Base-by-base conservation (phyloP, 2,329 filamentous ascomycete genomes). In the Phaeomoniella chlamydospora region DNA sequence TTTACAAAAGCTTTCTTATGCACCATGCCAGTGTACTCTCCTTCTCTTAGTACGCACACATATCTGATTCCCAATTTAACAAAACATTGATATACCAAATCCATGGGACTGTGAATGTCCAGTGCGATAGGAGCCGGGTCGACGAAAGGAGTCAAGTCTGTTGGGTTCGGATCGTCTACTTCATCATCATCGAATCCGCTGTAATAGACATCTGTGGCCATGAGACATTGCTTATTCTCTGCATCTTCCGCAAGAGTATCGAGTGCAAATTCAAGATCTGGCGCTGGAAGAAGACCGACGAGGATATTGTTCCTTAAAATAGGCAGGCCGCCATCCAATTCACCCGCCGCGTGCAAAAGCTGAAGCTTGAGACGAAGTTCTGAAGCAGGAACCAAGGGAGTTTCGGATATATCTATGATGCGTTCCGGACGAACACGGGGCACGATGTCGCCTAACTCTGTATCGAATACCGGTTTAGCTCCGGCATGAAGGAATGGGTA, bases 401-500 rank as follows among this genome's bases (percentile, higher is more conserved):
- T 92, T 39, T 69, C 70, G 1, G 82, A 83, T 37, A 96, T 87
- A 52, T 98, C 88, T 44, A 98, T 94, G 37, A 87, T 65, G 36
- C 86, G 73, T 51, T 86, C 77, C 35, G 71, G 72, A 11, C 83
- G 77, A 3, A 82, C 64, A 4, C 78, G 77, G 2, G 82, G 76
- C 0, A 88, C 79, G 38, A 98, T 90, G 43, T 94, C 88, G 11
- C 77, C 81, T 1, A 98, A 69, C 37, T 92, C 81, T 1, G 81
- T 79, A 1, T 87, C 93, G 55, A 94, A 94, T 13, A 92, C 68
- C 1, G 88, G 87, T 46, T 92, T 86, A 42, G 87, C 74, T 56
- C 94, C 96, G 60, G 92, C 93, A 58, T 94, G 86, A n/a, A 98
- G 71, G 62, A 92, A 94, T 0, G 90, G 90, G 45, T 96, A 98